Percentiles rank a stretch among this genome's conserved stretches.
These are phyloP conservation scores for Amorphotheca resinae DNA, from an alignment of 495 filamentous ascomycete species.

Conservation along the genomic window DNA sequence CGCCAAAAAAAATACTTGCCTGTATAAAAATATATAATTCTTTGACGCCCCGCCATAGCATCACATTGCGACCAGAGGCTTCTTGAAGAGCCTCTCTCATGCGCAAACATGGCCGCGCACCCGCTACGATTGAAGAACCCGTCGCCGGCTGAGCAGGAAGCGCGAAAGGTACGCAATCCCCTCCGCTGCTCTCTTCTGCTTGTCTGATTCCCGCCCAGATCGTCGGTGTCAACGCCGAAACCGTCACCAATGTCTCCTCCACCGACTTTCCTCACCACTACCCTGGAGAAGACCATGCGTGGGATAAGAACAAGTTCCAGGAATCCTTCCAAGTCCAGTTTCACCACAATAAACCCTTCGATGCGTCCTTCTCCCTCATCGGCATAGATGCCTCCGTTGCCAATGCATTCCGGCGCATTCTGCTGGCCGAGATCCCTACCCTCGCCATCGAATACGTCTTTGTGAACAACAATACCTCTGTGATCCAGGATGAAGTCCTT, in stretches of 20 bases:
- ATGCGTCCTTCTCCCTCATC: slow-evolving; percentile 79
- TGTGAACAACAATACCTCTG: slow-evolving; percentile 86
- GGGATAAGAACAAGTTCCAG: slow-evolving; percentile 67
- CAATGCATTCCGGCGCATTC: slow-evolving; percentile 95
- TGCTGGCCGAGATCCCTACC: slow-evolving; percentile 88
- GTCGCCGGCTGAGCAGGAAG: background rate
- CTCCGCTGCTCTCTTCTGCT: background rate
- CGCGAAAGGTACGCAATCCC: background rate
- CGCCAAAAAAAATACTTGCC: background rate
- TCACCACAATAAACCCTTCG: slow-evolving; percentile 62
- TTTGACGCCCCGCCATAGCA: background rate
- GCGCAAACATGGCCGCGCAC: background rate
- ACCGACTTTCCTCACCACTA: slow-evolving; percentile 86
- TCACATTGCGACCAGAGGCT: background rate
- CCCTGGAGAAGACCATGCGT: slow-evolving; percentile 80
- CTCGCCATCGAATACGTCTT: slow-evolving; percentile 89
- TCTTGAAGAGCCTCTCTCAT: background rate
- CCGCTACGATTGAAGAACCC: background rate
- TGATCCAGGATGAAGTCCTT: slow-evolving; percentile 96
- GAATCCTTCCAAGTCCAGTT: slow-evolving; percentile 61
- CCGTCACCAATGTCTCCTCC: slow-evolving; percentile 72
- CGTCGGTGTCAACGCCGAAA: slow-evolving; percentile 77
- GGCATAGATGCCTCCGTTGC: slow-evolving; percentile 86
- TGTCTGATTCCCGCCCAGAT: slow-evolving; percentile 35
- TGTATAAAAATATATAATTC: background rate